These are phyloP conservation scores for Phytophthora podocarpi DNA, from an alignment of 352 stramenopile species.

Conservation along the genomic window DNA sequence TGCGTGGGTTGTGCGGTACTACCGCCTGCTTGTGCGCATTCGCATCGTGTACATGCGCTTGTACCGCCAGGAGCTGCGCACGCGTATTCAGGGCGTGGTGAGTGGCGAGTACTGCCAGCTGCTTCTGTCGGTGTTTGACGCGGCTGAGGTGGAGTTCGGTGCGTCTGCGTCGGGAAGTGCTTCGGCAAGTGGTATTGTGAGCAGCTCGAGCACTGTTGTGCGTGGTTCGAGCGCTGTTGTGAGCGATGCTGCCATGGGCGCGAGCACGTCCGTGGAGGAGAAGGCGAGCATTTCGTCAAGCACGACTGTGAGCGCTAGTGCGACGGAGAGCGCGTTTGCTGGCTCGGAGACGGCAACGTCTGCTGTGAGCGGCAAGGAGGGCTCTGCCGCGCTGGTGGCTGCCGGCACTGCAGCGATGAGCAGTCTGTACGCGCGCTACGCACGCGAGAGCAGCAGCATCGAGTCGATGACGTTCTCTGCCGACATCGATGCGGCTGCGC, in stretches of 20 bases:
- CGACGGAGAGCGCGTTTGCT: slow-evolving; percentile 1
- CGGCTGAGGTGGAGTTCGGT: slow-evolving; percentile 22
- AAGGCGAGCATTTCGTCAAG: slow-evolving; percentile 10
- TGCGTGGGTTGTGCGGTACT: slow-evolving; percentile 76
- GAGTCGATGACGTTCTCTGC: slow-evolving; percentile 24
- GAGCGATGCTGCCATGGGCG: slow-evolving; percentile 4
- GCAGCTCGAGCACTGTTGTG: slow-evolving; percentile 6
- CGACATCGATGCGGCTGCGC: slow-evolving; percentile 41
- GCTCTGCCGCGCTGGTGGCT: not conserved
- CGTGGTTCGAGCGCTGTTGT: not conserved
- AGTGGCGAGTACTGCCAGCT: slow-evolving; percentile 35
- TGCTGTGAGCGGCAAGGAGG: not conserved
- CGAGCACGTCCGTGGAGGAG: slow-evolving; percentile 17
- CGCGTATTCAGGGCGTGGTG: slow-evolving; percentile 20
- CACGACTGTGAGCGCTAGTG: not conserved
- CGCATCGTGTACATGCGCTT: slow-evolving; percentile 53
- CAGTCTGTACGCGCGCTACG: slow-evolving; percentile 9
- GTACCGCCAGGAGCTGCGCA: slow-evolving; percentile 49
- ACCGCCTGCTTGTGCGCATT: slow-evolving; percentile 47
- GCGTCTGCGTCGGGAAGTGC: slow-evolving; percentile 14
- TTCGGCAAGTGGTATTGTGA: slow-evolving; percentile 12
- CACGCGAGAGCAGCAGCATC: not conserved
- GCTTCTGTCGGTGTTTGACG: slow-evolving; percentile 26
- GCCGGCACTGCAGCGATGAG: not conserved
- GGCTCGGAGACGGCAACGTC: slow-evolving; percentile 2